phyloP scores from a whole-genome alignment of 2,329 filamentous ascomycete species.

The Colletotrichum destructivum region DNA sequence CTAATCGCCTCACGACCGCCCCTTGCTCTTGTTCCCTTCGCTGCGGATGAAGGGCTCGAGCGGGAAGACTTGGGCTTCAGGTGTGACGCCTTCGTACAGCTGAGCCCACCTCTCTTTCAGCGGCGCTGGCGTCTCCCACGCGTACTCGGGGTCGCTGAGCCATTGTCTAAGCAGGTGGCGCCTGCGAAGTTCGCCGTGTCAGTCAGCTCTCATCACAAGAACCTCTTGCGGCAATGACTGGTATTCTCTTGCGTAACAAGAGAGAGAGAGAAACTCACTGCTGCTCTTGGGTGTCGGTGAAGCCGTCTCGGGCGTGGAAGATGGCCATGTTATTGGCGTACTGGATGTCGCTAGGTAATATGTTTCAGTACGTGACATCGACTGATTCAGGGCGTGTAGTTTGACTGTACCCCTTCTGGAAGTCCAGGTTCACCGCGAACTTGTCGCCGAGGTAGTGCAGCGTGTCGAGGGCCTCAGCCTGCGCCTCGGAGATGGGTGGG shows the following conservation, averaged over 20 bases:
- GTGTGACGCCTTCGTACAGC: conserved; percentile 66
- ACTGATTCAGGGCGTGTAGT: too few species aligned
- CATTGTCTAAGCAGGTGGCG: conserved; percentile 66
- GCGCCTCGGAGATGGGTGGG: conserved; percentile 69
- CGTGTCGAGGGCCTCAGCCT: conserved; percentile 67
- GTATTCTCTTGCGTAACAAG: background rate
- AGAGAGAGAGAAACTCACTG: conserved; percentile 53
- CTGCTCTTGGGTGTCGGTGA: conserved; percentile 60
- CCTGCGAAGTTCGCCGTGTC: conserved; percentile 47
- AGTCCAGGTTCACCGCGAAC: conserved; percentile 60
- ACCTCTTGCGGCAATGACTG: background rate
- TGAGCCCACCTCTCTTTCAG: conserved; percentile 65
- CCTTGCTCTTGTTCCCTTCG: conserved; percentile 43
- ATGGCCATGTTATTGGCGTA: conserved; percentile 70
- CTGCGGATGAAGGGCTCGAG: conserved; percentile 62
- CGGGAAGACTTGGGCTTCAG: conserved; percentile 69
- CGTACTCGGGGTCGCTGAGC: conserved; percentile 64
- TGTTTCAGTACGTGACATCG: too few species aligned
- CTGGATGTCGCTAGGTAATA: conserved; percentile 61
- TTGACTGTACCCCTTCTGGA: conserved; percentile 54
- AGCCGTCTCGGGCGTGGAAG: conserved; percentile 67
- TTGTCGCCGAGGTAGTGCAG: conserved; percentile 65
- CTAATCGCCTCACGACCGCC: background rate
- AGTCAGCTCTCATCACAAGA: conserved; percentile 42
- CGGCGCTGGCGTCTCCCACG: conserved; percentile 62